Base-by-base conservation (phyloP, 805 yeast genomes). In the Lipomyces yamadae region DNA sequence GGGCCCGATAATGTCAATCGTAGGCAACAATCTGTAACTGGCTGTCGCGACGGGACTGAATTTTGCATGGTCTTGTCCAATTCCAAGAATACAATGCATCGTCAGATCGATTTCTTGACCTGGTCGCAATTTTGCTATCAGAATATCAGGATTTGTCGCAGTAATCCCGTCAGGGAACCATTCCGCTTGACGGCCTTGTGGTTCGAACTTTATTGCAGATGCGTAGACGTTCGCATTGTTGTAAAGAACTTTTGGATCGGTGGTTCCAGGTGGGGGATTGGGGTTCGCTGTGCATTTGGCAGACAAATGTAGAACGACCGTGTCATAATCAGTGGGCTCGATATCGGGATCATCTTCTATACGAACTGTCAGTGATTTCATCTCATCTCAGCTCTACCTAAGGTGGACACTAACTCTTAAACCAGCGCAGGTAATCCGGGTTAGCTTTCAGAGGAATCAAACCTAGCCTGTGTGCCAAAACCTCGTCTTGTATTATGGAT, bases 11-110 rank as follows among this genome's bases (percentile, higher is more conserved):
- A 95, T 92, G 70, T 89, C 87, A 73, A 93, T 93, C 33, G 86
- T 88, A 15, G 99, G 99, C 81, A 95, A 79, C 75, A 95, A 83
- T 79, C 99, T 85, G 80, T 95, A 95, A 13, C 97, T 91, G 2
- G 99, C 98, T 13, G 99, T 95, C 18, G 97, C 86, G 10, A 95
- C 99, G 4, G 99, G 99, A 6, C 98, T 92, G 77, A 91, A 95
- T 79, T 95, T 95, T 67, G 99, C 98, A 79, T 95, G 99, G 78
- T 95, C 99, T 54, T 92, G 80, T 61, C 98, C 99, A 72, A 91
- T 80, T 66, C 99, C 99, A 69, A 94, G 83, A 37, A 93, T 83
- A 77, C 98, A 95, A 80, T 92, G 97, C 65, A 90, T 96, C 75
- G 92, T 84, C 71, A 95, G 82, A 34, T 94, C 85, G 70, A 95